Percentiles rank a stretch among this genome's conserved stretches.
Evolutionary conservation across 2,329 filamentous ascomycete species (phyloP).

Genomic region (Tolypocladium sp.): DNA sequence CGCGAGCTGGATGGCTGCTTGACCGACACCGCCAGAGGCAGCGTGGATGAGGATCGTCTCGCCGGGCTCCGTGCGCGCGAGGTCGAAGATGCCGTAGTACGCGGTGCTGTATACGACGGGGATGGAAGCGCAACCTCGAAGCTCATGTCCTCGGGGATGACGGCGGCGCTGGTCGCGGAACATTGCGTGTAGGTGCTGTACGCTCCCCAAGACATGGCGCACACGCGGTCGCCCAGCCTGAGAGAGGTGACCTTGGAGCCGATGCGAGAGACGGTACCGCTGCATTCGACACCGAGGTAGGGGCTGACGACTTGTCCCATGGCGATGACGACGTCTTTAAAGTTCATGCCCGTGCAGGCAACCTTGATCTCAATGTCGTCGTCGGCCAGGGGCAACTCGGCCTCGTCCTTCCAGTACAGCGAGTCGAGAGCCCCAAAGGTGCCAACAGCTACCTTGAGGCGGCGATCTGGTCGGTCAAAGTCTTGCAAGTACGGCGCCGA

Average conservation of each 20-base stretch:
- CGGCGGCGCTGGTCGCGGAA: constrained; percentile 20
- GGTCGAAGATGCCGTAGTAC: constrained; percentile 27
- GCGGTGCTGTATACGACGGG: constrained; percentile 32
- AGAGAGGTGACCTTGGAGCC: constrained; percentile 54
- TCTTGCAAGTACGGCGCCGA: constrained; percentile 18
- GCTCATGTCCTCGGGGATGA: constrained; percentile 25
- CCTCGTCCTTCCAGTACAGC: constrained; percentile 28
- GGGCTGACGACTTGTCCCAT: constrained; percentile 26
- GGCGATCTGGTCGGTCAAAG: constrained; percentile 27
- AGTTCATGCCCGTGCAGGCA: constrained; percentile 34
- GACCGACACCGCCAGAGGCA: constrained; percentile 27
- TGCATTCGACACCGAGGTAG: constrained; percentile 29
- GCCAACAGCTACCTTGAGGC: constrained; percentile 27
- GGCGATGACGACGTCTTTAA: constrained; percentile 35
- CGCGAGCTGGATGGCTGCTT: constrained; percentile 28
- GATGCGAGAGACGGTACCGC: constrained; percentile 32
- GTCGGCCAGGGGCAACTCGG: constrained; percentile 15
- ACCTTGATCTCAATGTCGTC: constrained; percentile 34
- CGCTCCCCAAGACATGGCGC: constrained; percentile 29
- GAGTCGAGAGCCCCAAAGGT: constrained; percentile 27
- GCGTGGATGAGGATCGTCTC: constrained; percentile 31
- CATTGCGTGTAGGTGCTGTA: constrained; percentile 24
- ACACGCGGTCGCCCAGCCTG: constrained; percentile 65
- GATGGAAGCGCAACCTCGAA: constrained; percentile 29
- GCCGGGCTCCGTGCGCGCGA: constrained; percentile 25